Percentiles rank a stretch among this genome's conserved stretches.
Conservation (phyloP, 345 rosid genomes). For the Hypericum perforatum region DNA sequence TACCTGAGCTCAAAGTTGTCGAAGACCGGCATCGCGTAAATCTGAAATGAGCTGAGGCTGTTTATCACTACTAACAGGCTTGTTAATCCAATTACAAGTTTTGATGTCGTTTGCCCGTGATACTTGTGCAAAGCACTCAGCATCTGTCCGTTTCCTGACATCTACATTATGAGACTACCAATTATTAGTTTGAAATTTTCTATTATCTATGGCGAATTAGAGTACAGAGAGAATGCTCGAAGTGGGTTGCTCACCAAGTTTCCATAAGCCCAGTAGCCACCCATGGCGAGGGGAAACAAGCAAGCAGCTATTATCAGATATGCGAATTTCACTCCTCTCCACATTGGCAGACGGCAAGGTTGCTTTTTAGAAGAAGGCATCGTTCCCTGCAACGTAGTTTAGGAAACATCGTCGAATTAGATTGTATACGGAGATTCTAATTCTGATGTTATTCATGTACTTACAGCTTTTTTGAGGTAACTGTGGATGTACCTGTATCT, state of each 20-base stretch:
- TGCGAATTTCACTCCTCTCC: constrained; percentile 51
- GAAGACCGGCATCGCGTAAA: constrained; percentile 54
- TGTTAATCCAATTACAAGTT: constrained; percentile 24
- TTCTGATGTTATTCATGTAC: too few relatives aligned
- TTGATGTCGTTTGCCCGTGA: constrained; percentile 28
- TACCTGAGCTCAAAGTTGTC: constrained; percentile 46
- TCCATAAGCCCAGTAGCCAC: constrained; percentile 47
- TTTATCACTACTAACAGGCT: constrained; percentile 40
- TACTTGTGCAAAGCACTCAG: constrained; percentile 29
- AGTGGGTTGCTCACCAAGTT: constrained; percentile 25
- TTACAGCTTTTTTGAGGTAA: too few relatives aligned
- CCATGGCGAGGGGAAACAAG: constrained; percentile 47
- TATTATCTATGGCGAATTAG: not conserved
- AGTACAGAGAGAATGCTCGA: not conserved
- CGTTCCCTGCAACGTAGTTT: constrained; percentile 31
- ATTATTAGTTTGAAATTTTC: not conserved
- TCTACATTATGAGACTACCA: constrained; percentile 16
- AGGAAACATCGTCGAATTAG: too few relatives aligned
- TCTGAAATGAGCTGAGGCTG: constrained; percentile 49
- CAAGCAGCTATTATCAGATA: constrained; percentile 39
- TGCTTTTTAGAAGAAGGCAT: constrained; percentile 44
- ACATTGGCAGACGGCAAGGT: constrained; percentile 44
- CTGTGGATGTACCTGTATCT: constrained; percentile 72
- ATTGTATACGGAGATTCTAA: too few relatives aligned
- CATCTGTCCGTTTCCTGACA: constrained; percentile 32